Percentiles rank a stretch among this genome's conserved stretches.
Evolutionary conservation across 208 protist species (phyloP).

Genomic region (Trypanosoma scelopori): DNA sequence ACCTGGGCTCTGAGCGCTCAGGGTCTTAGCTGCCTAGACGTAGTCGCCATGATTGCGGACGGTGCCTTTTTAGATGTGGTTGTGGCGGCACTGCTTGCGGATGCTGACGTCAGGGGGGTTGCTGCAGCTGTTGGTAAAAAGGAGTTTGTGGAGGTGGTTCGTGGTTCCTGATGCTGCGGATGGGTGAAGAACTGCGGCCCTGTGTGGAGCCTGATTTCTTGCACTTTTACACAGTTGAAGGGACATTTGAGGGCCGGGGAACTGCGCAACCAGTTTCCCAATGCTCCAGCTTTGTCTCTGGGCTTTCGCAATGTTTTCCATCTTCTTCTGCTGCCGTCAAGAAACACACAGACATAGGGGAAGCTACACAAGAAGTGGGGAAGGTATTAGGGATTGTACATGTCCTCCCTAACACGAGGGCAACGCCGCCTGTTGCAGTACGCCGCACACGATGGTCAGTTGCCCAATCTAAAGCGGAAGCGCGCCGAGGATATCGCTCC

Average conservation of each 20-base stretch:
- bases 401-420: constrained; percentile 36
- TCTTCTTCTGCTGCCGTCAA: background rate
- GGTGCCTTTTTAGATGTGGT: constrained; percentile 50
- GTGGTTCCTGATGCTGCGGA: background rate
- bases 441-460: constrained; percentile 29
- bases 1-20: constrained; percentile 29
- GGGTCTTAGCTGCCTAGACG: constrained; percentile 63
- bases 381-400: constrained; percentile 5
- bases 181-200: background rate
- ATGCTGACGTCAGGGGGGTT: constrained; percentile 18
- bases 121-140: constrained; percentile 11
- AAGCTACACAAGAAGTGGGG: background rate
- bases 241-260: background rate
- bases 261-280: background rate
- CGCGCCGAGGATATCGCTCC: constrained; percentile 57
- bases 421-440: constrained; percentile 52
- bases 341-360: background rate
- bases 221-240: constrained; percentile 6
- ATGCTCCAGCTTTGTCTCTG: constrained; percentile 5
- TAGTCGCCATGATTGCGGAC: constrained; percentile 34
- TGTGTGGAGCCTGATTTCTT: background rate
- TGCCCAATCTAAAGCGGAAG: constrained; percentile 38
- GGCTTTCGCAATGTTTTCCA: too few relatives aligned
- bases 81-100: constrained; percentile 43
- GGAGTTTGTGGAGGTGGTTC: background rate